Evolutionary conservation across 1,284 basidiomycete genomes (phyloP), one percentile per base, ranked within the genome.

Genomic region (Fomitopsis schrenkii): DNA sequence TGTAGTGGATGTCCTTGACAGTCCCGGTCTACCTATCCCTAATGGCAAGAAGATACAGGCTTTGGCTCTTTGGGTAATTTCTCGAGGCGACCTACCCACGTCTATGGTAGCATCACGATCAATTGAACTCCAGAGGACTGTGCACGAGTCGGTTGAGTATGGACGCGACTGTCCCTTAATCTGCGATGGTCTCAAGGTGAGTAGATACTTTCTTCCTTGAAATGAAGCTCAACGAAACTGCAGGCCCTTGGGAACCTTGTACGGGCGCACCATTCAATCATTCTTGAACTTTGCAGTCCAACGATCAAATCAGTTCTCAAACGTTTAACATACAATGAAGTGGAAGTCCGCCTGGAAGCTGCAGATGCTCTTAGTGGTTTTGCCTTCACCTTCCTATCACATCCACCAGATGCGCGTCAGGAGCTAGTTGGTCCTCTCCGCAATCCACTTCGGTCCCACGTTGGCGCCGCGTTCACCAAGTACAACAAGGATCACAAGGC

Each of bases 51-150:
- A 84, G 69, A 80, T 78, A 8, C 75, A 76, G 63, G 75, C 77
- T 1, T 70, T 85, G 35, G 77, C 80, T 22, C 63, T 82, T 17
- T 85, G 79, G 78, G 76, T 78, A 33, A 70, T 89, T 38, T 75
- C 77, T 62, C 74, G 71, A 19, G 80, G 86, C 60, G 75, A 74
- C 57, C 72, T 88, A 4, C 80, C 84, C 1, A 22, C 63, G 6
- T 58, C 69, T 4, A 64, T 80, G 15, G 62, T 87, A 33, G 59
- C 60, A 14, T 68, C 74, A 54, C 70, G 66, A 15, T 70, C 64
- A 41, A 44, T 62, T 8, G 65, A 71, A 4, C 64, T 83, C 10
- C 60, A 71, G 26, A 64, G 62, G 0, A 75, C 72, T 22, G 62
- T 85, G 22, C 69, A 66, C 41, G 72, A 70, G 3, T 71, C 74